Conservation (phyloP, 192 early-diverging fungal genomes). For the Umbelopsis isabellina region DNA sequence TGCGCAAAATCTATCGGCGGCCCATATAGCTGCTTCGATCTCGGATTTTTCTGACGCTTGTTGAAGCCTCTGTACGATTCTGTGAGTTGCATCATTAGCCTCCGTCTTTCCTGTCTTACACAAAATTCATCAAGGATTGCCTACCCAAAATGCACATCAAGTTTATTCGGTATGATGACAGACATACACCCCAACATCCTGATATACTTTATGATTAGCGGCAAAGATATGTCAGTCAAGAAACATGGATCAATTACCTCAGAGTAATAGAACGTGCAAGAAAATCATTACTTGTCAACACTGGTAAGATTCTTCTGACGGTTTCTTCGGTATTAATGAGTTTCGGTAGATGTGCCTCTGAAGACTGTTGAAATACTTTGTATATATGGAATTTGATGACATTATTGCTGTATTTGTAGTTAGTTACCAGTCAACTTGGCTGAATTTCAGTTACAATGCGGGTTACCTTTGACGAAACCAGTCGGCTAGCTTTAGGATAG, state of each 20-base stretch:
- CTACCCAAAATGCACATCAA: slow-evolving; percentile 55
- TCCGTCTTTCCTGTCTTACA: too few relatives aligned
- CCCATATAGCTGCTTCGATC: slow-evolving; percentile 49
- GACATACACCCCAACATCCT: slow-evolving; percentile 53
- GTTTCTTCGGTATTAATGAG: slow-evolving; percentile 51
- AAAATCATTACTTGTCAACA: slow-evolving; percentile 48
- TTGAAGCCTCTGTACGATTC: slow-evolving; percentile 46
- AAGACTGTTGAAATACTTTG: slow-evolving; percentile 44
- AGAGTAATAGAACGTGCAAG: slow-evolving; percentile 51
- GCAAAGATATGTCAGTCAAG: not conserved
- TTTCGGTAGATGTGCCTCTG: slow-evolving; percentile 44
- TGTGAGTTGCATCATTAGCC: slow-evolving; percentile 16
- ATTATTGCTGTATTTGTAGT: slow-evolving; percentile 42
- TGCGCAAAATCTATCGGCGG: slow-evolving; percentile 49
- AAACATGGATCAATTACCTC: slow-evolving; percentile 29
- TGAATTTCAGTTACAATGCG: not conserved
- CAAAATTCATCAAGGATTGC: not conserved
- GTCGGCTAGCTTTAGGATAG: slow-evolving; percentile 52
- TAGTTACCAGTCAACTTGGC: not conserved
- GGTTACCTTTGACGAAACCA: slow-evolving; percentile 50
- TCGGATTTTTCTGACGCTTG: slow-evolving; percentile 48
- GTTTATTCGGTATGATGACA: slow-evolving; percentile 42
- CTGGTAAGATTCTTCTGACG: slow-evolving; percentile 44
- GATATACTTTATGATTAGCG: not conserved
- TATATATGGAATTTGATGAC: slow-evolving; percentile 49